phyloP scores from a whole-genome alignment of 2,329 filamentous ascomycete species.

The Fusarium sarcochroum region DNA sequence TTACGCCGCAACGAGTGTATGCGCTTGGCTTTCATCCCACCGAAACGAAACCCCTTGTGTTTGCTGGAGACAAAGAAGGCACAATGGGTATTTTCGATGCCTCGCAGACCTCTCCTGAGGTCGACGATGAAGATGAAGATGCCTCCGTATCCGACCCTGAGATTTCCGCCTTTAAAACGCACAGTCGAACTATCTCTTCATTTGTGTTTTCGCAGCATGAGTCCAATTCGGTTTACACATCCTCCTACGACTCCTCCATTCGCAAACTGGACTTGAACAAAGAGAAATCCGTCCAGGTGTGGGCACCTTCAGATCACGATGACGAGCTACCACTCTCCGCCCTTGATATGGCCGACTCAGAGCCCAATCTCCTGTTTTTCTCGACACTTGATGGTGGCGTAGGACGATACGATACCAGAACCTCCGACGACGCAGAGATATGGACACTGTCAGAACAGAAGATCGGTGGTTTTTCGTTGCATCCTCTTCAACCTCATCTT shows the following conservation, averaged over 20 bases:
- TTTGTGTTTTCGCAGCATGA: slow-evolving; percentile 84
- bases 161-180: slow-evolving; percentile 92
- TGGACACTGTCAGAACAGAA: slow-evolving; percentile 91
- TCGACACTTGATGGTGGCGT: slow-evolving; percentile 87
- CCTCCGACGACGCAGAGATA: slow-evolving; percentile 69
- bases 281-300: slow-evolving; percentile 84
- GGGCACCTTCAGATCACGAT: slow-evolving; percentile 77
- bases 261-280: slow-evolving; percentile 87
- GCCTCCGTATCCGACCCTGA: slow-evolving; percentile 76
- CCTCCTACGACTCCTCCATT: slow-evolving; percentile 94
- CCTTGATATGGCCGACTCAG: slow-evolving; percentile 80
- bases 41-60: slow-evolving; percentile 86
- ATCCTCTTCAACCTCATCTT: slow-evolving; percentile 84
- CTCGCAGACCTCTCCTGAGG: slow-evolving; percentile 74
- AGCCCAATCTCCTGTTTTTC: slow-evolving; percentile 85
- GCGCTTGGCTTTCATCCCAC: slow-evolving; percentile 90
- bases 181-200: slow-evolving; percentile 88
- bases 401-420: slow-evolving; percentile 84
- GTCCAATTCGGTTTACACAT: slow-evolving; percentile 81
- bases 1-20: slow-evolving; percentile 90
- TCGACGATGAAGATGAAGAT: slow-evolving; percentile 78
- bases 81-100: slow-evolving; percentile 93
- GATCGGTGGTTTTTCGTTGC: slow-evolving; percentile 91
- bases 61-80: slow-evolving; percentile 95
- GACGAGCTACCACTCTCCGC: slow-evolving; percentile 87